Evolutionary conservation across 352 stramenopile genomes (phyloP).

Genomic region (Globisporangium perplexum): DNA sequence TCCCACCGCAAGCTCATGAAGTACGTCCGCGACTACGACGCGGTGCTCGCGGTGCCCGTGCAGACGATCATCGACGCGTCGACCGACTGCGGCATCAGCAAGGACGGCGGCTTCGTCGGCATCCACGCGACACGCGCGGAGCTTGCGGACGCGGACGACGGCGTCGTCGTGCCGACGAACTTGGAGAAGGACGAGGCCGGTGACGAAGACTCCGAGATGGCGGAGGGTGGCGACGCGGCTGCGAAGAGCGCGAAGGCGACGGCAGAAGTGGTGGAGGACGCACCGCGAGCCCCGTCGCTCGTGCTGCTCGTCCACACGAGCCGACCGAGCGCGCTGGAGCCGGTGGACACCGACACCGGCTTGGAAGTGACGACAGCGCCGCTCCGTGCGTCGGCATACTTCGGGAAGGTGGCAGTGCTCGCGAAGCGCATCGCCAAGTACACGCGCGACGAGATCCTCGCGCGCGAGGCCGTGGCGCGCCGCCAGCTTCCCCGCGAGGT

Average conservation of each 20-base stretch:
- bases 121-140: slow-evolving; percentile 67
- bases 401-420: slow-evolving; percentile 44
- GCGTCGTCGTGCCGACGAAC: slow-evolving; percentile 32
- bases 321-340: not conserved
- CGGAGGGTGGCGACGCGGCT: not conserved
- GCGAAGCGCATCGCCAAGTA: slow-evolving; percentile 76
- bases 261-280: slow-evolving; percentile 1
- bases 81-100: slow-evolving; percentile 77
- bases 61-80: slow-evolving; percentile 86
- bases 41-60: slow-evolving; percentile 74
- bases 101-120: slow-evolving; percentile 74
- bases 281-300: slow-evolving; percentile 4
- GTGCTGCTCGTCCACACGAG: slow-evolving; percentile 10
- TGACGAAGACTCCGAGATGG: slow-evolving; percentile 4
- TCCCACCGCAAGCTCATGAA: slow-evolving; percentile 99
- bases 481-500: slow-evolving; percentile 70
- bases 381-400: slow-evolving; percentile 27
- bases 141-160: slow-evolving; percentile 44
- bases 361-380: not conserved
- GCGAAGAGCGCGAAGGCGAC: not conserved
- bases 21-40: slow-evolving; percentile 91
- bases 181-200: slow-evolving; percentile 14
- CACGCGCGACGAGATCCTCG: slow-evolving; percentile 64
- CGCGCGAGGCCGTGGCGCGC: slow-evolving; percentile 38
- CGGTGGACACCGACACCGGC: slow-evolving; percentile 1